phyloP scores from a whole-genome alignment of 352 stramenopile genomes.

The Phytophthora sansomeana region DNA sequence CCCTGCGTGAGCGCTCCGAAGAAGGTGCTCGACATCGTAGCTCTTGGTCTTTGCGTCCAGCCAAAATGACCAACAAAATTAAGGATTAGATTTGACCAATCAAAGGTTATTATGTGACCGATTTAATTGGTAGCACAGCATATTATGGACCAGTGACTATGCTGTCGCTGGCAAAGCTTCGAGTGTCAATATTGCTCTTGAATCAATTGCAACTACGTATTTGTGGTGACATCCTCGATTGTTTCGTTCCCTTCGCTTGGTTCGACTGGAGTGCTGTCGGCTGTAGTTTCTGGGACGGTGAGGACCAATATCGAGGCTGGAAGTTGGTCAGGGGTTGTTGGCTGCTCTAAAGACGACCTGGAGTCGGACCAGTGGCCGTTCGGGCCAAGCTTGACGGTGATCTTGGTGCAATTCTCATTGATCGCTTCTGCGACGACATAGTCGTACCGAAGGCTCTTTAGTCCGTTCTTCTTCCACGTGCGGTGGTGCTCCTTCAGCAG shows the following conservation, averaged over 20 bases:
- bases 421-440: slow-evolving; percentile 51
- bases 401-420: slow-evolving; percentile 55
- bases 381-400: slow-evolving; percentile 47
- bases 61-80: slow-evolving; percentile 23
- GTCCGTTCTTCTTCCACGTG: slow-evolving; percentile 64
- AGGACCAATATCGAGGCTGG: slow-evolving; percentile 12
- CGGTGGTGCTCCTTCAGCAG: slow-evolving; percentile 63
- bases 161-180: background rate
- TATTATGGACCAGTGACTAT: slow-evolving; percentile 9
- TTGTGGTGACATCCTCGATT: background rate
- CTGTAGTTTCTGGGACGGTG: slow-evolving; percentile 6
- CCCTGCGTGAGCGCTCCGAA: slow-evolving; percentile 76
- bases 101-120: background rate
- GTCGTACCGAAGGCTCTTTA: slow-evolving; percentile 53
- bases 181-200: background rate
- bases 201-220: background rate
- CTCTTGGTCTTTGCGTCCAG: slow-evolving; percentile 33
- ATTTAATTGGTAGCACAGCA: slow-evolving; percentile 16
- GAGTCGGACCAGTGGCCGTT: slow-evolving; percentile 68
- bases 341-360: slow-evolving; percentile 52
- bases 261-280: background rate
- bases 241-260: background rate
- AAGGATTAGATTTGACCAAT: slow-evolving; percentile 10
- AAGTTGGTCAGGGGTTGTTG: slow-evolving; percentile 18
- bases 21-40: slow-evolving; percentile 70